Percentiles rank a stretch among this genome's conserved stretches.
These are phyloP conservation scores for Colletotrichum eleusines DNA, from an alignment of 2,329 filamentous ascomycete genomes.

Conservation along the genomic window DNA sequence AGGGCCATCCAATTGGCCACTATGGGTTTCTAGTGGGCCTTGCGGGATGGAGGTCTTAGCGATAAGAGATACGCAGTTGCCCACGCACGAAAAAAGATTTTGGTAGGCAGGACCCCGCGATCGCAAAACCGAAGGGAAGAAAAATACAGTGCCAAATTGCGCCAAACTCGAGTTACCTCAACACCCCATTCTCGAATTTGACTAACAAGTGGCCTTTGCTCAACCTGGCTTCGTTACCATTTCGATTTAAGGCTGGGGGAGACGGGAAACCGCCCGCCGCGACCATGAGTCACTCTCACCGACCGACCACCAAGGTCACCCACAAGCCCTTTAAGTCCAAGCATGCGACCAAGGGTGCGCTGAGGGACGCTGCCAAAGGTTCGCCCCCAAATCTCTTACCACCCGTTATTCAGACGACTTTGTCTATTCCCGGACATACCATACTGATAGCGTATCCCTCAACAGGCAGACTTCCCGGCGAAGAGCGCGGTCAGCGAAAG, in stretches of 20 bases:
- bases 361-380: slow-evolving; percentile 91
- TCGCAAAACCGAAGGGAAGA: slow-evolving; percentile 18
- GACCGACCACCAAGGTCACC: slow-evolving; percentile 88
- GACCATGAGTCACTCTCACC: slow-evolving; percentile 82
- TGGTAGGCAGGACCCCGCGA: slow-evolving; percentile 22
- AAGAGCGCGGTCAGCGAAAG: slow-evolving; percentile 81
- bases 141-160: slow-evolving; percentile 22
- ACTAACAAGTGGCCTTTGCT: slow-evolving; percentile 29
- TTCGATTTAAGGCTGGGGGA: slow-evolving; percentile 87
- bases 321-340: slow-evolving; percentile 95
- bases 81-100: slow-evolving; percentile 28
- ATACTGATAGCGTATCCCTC: background rate
- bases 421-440: background rate
- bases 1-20: background rate
- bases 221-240: slow-evolving; percentile 80
- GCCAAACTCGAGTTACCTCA: slow-evolving; percentile 4
- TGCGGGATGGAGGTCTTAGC: slow-evolving; percentile 52
- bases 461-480: slow-evolving; percentile 77
- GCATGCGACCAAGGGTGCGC: slow-evolving; percentile 87
- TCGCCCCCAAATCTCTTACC: slow-evolving; percentile 42
- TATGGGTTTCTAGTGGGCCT: slow-evolving; percentile 4
- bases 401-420: background rate
- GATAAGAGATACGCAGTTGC: slow-evolving; percentile 17
- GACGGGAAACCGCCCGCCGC: slow-evolving; percentile 80
- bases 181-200: background rate